Evolutionary conservation across 108 stramenopile genomes (phyloP).

Genomic region (Cyclotella choctawhatcheeana): DNA sequence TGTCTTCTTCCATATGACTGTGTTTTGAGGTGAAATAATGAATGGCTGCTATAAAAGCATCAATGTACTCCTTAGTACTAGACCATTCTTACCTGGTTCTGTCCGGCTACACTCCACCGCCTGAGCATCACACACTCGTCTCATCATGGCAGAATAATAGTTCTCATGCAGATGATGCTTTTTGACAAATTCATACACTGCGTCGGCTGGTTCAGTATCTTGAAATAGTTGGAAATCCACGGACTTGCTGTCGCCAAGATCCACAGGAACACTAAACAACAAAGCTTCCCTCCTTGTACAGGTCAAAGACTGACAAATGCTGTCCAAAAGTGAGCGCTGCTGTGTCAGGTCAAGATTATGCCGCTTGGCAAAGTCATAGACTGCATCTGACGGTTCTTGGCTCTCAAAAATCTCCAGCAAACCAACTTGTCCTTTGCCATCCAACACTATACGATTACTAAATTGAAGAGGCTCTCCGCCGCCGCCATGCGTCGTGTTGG

Average conservation of each 20-base stretch:
- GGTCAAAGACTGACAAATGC: constrained; percentile 9
- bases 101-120: constrained; percentile 17
- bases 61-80: no score
- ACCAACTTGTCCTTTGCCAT: background rate
- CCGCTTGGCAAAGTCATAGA: constrained; percentile 24
- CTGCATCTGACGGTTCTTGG: constrained; percentile 31
- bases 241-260: background rate
- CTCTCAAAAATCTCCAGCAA: constrained; percentile 5
- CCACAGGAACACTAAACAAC: constrained; percentile 5
- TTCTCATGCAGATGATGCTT: constrained; percentile 11
- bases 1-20: constrained; percentile 27
- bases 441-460: background rate
- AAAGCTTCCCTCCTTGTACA: constrained; percentile 23
- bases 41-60: background rate
- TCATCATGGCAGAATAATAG: constrained; percentile 9
- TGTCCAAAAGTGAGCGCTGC: constrained; percentile 6
- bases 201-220: constrained; percentile 23
- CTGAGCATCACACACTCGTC: constrained; percentile 14
- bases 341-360: constrained; percentile 4
- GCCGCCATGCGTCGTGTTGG: no score
- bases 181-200: constrained; percentile 18
- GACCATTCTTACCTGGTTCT: constrained; percentile 25
- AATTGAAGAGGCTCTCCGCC: background rate
- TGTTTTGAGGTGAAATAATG: background rate
- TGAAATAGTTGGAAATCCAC: constrained; percentile 9